Conservation (phyloP, 352 stramenopile genomes). For the Sclerospora graminicola region DNA sequence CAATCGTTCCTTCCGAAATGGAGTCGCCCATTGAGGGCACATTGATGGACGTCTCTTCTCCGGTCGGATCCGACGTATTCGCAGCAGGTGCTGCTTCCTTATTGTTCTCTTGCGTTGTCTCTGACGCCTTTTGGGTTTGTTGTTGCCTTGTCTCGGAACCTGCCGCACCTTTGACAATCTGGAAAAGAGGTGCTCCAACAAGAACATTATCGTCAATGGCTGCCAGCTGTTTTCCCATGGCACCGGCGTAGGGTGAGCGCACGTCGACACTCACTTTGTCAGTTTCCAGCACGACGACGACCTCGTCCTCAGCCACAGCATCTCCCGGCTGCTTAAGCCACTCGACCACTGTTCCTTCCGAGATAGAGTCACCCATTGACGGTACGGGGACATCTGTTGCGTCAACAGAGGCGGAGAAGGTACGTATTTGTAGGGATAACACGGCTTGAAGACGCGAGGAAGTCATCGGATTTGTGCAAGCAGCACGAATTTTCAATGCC, state of each 20-base stretch:
- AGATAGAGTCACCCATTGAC: conserved; percentile 94
- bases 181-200: conserved; percentile 89
- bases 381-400: conserved; percentile 66
- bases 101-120: not conserved
- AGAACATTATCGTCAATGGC: conserved; percentile 91
- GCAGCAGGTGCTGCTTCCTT: not conserved
- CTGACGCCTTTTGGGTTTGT: not conserved
- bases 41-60: too few relatives aligned
- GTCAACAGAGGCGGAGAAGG: too few relatives aligned
- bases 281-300: conserved; percentile 98
- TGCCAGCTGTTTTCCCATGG: conserved; percentile 86
- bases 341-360: conserved; percentile 95
- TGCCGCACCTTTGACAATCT: conserved; percentile 80
- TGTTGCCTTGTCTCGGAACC: not conserved
- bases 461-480: too few relatives aligned
- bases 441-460: too few relatives aligned
- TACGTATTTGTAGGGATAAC: too few relatives aligned
- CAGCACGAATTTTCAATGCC: too few relatives aligned
- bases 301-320: conserved; percentile 90
- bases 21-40: conserved; percentile 91
- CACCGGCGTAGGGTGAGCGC: conserved; percentile 75
- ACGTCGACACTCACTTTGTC: conserved; percentile 95
- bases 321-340: conserved; percentile 92
- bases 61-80: too few relatives aligned
- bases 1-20: conserved; percentile 97